Evolutionary conservation across 2,329 filamentous ascomycete species (phyloP).

Genomic region (Cucurbitaria berberidis): DNA sequence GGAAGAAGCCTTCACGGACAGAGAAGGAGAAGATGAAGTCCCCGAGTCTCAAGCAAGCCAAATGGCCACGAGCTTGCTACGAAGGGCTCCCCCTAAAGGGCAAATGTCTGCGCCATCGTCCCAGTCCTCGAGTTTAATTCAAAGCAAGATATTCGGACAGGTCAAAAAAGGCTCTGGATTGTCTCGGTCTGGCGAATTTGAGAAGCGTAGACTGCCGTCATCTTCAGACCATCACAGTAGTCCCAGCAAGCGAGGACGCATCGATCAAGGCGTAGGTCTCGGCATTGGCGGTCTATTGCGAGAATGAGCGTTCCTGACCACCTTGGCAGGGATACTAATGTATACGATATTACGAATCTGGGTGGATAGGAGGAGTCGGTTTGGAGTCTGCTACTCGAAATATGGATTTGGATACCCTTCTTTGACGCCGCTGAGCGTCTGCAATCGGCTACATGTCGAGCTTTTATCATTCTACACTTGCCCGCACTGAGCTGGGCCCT

Average conservation of each 20-base stretch:
- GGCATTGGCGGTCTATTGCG: conserved; percentile 58
- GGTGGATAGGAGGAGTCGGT: not conserved
- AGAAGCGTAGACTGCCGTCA: conserved; percentile 40
- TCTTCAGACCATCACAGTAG: conserved; percentile 37
- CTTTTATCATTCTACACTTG: not conserved
- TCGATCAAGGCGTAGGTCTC: conserved; percentile 59
- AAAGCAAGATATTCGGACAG: conserved; percentile 68
- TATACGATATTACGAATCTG: conserved; percentile 25
- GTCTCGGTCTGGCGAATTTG: conserved; percentile 36
- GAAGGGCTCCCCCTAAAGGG: conserved; percentile 57
- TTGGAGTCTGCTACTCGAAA: conserved; percentile 4
- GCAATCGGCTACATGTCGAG: not conserved
- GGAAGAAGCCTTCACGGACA: conserved; percentile 63
- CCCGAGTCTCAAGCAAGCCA: conserved; percentile 79
- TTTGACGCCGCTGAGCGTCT: conserved; percentile 8
- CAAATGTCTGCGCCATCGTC: conserved; percentile 36
- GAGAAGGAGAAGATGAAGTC: conserved; percentile 67
- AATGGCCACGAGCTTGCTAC: conserved; percentile 75
- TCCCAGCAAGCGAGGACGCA: conserved; percentile 59
- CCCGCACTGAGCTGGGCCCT: not conserved
- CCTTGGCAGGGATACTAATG: conserved; percentile 14
- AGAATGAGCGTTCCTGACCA: conserved; percentile 31
- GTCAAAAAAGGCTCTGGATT: conserved; percentile 61
- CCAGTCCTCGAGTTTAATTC: conserved; percentile 52
- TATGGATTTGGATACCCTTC: conserved; percentile 28